Evolutionary conservation across 2,329 filamentous ascomycete species (phyloP).

Genomic region (Rutstroemia sp.): DNA sequence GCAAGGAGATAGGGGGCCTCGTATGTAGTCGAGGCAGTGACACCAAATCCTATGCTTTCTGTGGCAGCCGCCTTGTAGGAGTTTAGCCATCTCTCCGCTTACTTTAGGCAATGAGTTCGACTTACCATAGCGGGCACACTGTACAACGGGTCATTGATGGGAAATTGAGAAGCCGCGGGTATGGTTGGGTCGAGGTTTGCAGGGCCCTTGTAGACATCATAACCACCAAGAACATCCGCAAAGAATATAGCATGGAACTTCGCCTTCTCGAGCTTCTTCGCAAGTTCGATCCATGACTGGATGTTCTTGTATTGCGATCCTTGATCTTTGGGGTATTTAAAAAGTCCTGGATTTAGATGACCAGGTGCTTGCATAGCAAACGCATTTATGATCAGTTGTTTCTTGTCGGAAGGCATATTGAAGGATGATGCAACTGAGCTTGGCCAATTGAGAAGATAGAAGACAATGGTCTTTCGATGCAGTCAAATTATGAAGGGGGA

Average conservation of each 20-base stretch:
- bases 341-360: constrained; percentile 49
- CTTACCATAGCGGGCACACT: constrained; percentile 59
- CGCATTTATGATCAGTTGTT: constrained; percentile 42
- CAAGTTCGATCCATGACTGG: constrained; percentile 53
- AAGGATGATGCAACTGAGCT: background rate
- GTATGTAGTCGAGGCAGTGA: constrained; percentile 61
- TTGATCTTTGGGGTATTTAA: constrained; percentile 57
- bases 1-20: constrained; percentile 34
- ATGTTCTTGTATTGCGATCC: constrained; percentile 54
- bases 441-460: background rate
- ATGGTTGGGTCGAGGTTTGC: constrained; percentile 52
- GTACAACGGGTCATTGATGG: constrained; percentile 61
- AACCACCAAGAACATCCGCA: constrained; percentile 58
- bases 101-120: background rate
- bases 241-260: constrained; percentile 63
- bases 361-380: constrained; percentile 43
- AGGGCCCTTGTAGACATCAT: constrained; percentile 62
- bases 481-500: no score
- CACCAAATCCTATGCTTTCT: constrained; percentile 59
- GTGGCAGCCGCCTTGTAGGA: constrained; percentile 39
- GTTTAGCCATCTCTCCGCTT: background rate
- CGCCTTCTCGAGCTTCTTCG: constrained; percentile 50
- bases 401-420: constrained; percentile 26
- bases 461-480: background rate
- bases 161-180: constrained; percentile 58